phyloP scores from a whole-genome alignment of 345 rosid genomes.

The Brassica napus region Da-Ae NC_063449.1:20888001-20888500 shows the following conservation, averaged over 20 bases:
- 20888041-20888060: conserved; percentile 67
- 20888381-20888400: conserved; percentile 40
- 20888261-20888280: conserved; percentile 48
- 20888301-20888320: background rate
- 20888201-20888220: background rate
- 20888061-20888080: conserved; percentile 32
- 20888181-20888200: background rate
- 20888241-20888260: conserved; percentile 58
- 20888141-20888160: conserved; percentile 34
- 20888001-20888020: too few species aligned
- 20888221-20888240: conserved; percentile 37
- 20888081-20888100: conserved; percentile 11
- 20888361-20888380: conserved; percentile 72
- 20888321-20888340: conserved; percentile 8
- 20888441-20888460: conserved; percentile 11
- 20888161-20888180: conserved; percentile 3
- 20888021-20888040: conserved; percentile 44
- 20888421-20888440: conserved; percentile 27
- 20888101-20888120: conserved; percentile 36
- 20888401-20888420: conserved; percentile 40
- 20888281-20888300: conserved; percentile 23
- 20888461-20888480: background rate
- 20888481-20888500: conserved; percentile 23
- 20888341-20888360: conserved; percentile 45
- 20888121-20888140: conserved; percentile 36